phyloP scores from a whole-genome alignment of 345 rosid genomes.

The Syzygium jambos region DNA sequence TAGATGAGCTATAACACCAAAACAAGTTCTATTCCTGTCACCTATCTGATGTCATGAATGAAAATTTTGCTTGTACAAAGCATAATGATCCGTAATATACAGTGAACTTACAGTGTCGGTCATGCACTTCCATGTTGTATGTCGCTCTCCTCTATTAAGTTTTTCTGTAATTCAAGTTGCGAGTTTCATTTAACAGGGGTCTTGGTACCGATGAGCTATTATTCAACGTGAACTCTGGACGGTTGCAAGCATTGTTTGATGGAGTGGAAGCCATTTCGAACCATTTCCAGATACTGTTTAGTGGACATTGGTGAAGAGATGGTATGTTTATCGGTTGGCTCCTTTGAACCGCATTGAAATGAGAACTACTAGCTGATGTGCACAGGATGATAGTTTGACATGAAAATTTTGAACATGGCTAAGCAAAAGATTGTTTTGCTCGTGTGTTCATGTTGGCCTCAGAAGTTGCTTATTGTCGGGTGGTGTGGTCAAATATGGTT shows the following conservation, averaged over 20 bases:
- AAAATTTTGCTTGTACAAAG: not conserved
- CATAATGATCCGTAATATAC: not conserved
- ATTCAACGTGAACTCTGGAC: not conserved
- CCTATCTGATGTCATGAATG: not conserved
- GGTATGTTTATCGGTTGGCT: not conserved
- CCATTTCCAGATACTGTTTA: not conserved
- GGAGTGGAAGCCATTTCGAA: not conserved
- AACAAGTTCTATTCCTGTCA: not conserved
- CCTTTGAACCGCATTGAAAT: not conserved
- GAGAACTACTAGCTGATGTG: not conserved
- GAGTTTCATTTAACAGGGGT: not conserved
- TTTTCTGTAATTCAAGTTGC: too few relatives aligned
- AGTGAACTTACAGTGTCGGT: not conserved
- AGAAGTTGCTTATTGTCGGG: not conserved
- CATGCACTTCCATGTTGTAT: not conserved
- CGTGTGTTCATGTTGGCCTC: not conserved
- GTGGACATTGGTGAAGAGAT: not conserved
- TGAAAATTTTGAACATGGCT: not conserved
- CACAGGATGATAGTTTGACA: not conserved
- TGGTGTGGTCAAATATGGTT: not conserved
- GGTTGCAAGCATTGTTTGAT: not conserved
- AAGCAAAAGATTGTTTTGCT: not conserved
- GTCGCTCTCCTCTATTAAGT: too few relatives aligned
- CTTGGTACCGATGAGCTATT: not conserved
- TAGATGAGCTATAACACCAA: not conserved